Evolutionary conservation across 2,329 filamentous ascomycete genomes (phyloP), one percentile per base, ranked within the genome.

Genomic region (Botryosphaeria agaves): DNA sequence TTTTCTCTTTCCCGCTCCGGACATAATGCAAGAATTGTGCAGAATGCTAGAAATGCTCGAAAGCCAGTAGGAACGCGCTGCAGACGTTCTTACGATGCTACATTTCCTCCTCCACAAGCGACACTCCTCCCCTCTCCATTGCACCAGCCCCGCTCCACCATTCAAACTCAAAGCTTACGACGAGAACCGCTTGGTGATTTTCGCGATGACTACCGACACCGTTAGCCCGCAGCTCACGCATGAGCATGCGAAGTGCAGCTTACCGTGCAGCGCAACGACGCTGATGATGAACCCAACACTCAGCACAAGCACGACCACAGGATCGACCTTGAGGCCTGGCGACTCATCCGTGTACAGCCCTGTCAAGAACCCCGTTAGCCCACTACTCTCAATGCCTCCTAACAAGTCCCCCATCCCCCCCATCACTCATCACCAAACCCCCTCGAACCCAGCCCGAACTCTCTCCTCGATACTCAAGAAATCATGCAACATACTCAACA

Each of bases 221-320:
- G 34, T 45, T 46, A 39, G 43, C 40, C 44, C 37, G 32, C 18
- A 34, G 25, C 34, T 21, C 12, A 26, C 8, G 11, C 14, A 18
- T 32, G 9, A 34, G 25, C 6, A 31, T 11, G 7, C 4, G 5
- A 26, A 24, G 19, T 30, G 15, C 11, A 18, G 66, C 82, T 46
- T 74, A 95, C 89, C 84, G 64, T 98, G 89, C 52, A 98, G 69
- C 44, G 84, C 85, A 49, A 98, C 89, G 51, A 98, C 89, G 51
- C 80, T 89, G 65, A 98, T 94, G 59, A 98, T 98, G 61, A 98
- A 98, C 38, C 92, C 89, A 47, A 98, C 72, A 49, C 83, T 92
- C 45, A 98, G 69, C 43, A 94, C 89, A 50, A 98, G 70, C 40
- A 98, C 87, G 41, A 98, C 85, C 36, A 98, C 89, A 14, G 89